A percentile compares a stretch with the other conserved stretches of the same genome.
Evolutionary conservation across 352 stramenopile genomes (phyloP).

Genomic region (Thalassiosira mediterranea): DNA sequence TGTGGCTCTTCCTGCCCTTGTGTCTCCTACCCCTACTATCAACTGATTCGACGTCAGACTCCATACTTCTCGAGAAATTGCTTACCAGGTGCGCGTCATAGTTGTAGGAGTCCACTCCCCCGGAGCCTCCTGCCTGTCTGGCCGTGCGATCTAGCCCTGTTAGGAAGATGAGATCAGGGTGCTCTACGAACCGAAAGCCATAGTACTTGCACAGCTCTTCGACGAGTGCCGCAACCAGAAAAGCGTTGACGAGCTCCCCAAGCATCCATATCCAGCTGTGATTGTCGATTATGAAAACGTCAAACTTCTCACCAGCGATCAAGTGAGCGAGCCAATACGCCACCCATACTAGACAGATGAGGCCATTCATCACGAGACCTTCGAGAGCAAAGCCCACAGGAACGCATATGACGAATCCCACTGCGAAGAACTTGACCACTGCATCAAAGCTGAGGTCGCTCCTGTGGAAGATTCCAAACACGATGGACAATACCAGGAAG

Average conservation of each 20-base stretch:
- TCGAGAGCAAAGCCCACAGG: conserved; percentile 75
- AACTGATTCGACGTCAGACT: conserved; percentile 22
- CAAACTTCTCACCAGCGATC: conserved; percentile 57
- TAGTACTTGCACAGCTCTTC: conserved; percentile 85
- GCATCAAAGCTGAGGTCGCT: conserved; percentile 83
- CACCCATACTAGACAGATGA: conserved; percentile 51
- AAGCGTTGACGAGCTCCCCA: conserved; percentile 76
- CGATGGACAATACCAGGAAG: conserved; percentile 75
- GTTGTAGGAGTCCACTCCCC: conserved; percentile 53
- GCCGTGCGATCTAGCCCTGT: conserved; percentile 68
- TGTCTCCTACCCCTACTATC: conserved; percentile 28
- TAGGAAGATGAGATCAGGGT: conserved; percentile 81
- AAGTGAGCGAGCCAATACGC: conserved; percentile 50
- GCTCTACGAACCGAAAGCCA: conserved; percentile 77
- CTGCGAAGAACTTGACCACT: conserved; percentile 81
- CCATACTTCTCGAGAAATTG: conserved; percentile 38
- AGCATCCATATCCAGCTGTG: conserved; percentile 64
- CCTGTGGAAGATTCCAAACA: conserved; percentile 82
- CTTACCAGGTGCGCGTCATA: conserved; percentile 44
- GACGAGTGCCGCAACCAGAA: conserved; percentile 71
- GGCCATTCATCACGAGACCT: conserved; percentile 66
- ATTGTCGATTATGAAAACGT: conserved; percentile 58
- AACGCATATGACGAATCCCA: conserved; percentile 76
- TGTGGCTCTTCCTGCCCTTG: conserved; percentile 1
- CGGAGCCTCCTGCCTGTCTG: conserved; percentile 55